Evolutionary conservation across 2,329 filamentous ascomycete species (phyloP).

Genomic region (Pseudogymnoascus sp.): DNA sequence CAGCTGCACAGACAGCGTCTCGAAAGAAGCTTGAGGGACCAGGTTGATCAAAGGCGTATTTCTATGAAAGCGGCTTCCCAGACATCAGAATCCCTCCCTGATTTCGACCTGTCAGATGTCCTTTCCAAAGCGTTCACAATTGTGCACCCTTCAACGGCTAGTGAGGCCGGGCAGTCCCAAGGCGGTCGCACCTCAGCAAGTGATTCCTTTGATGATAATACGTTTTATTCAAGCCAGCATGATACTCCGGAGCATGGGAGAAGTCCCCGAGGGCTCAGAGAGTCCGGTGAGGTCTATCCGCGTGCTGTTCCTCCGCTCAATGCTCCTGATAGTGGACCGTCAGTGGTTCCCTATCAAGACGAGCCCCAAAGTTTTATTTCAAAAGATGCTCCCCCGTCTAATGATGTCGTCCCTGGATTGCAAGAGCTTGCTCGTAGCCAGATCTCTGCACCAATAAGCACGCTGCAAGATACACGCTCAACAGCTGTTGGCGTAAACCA

Average conservation of each 20-base stretch:
- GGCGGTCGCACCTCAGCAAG: conserved; percentile 54
- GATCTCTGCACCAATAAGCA: background rate
- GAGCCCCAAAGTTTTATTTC: conserved; percentile 20
- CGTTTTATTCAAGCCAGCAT: conserved; percentile 91
- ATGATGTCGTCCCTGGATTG: conserved; percentile 15
- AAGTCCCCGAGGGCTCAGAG: conserved; percentile 26
- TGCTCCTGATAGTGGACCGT: background rate
- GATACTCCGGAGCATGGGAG: conserved; percentile 58
- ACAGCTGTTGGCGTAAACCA: background rate
- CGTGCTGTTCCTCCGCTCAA: conserved; percentile 19
- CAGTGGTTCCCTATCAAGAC: conserved; percentile 15
- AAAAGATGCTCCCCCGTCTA: conserved; percentile 24
- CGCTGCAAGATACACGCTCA: background rate
- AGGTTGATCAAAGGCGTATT: conserved; percentile 56
- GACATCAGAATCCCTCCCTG: conserved; percentile 45
- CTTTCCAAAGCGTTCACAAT: conserved; percentile 61
- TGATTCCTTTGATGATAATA: conserved; percentile 87
- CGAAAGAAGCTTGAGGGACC: conserved; percentile 68
- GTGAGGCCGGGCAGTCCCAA: conserved; percentile 47
- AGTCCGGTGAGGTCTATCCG: conserved; percentile 19
- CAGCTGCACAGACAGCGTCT: conserved; percentile 72
- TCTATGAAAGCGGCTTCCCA: conserved; percentile 36
- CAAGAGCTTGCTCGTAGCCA: conserved; percentile 5
- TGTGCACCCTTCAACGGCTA: conserved; percentile 55
- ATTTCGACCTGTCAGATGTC: conserved; percentile 65